A percentile compares a stretch with the other conserved stretches of the same genome.
Evolutionary conservation across 768 basidiomycete genomes (phyloP).

Genomic region (Termitomyces sp.): DNA sequence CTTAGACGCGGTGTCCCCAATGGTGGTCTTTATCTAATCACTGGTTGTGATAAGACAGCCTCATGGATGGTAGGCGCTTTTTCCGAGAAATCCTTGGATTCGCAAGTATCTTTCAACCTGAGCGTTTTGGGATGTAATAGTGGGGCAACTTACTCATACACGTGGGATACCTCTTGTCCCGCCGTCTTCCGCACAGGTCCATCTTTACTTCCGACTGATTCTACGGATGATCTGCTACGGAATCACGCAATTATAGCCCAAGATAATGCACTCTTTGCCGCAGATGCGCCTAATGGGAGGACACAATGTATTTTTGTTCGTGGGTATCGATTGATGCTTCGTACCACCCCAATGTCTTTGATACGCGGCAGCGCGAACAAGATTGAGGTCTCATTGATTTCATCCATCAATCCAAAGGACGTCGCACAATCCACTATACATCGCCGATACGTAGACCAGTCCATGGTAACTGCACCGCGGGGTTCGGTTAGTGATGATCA

Average conservation of each 20-base stretch:
- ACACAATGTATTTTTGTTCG: slow-evolving; percentile 16
- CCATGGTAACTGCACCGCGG: neutral
- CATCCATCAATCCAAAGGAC: slow-evolving; percentile 4
- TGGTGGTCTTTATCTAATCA: slow-evolving; percentile 18
- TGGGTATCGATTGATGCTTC: slow-evolving; percentile 14
- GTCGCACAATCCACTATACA: neutral
- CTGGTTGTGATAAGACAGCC: slow-evolving; percentile 17
- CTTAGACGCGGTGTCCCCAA: slow-evolving; percentile 13
- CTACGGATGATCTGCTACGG: neutral
- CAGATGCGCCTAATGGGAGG: slow-evolving; percentile 5
- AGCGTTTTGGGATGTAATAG: neutral
- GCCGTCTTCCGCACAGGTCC: slow-evolving; percentile 13
- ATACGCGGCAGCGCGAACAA: slow-evolving; percentile 2
- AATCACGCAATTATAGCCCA: slow-evolving; percentile 2
- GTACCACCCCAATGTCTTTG: slow-evolving; percentile 2
- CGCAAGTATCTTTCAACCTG: slow-evolving; percentile 8
- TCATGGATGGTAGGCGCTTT: slow-evolving; percentile 16
- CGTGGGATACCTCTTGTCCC: slow-evolving; percentile 11
- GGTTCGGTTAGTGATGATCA: neutral
- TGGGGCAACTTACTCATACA: slow-evolving; percentile 7
- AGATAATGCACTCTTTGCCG: slow-evolving; percentile 7
- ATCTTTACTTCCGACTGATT: slow-evolving; percentile 1
- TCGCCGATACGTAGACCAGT: neutral
- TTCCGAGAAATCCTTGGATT: slow-evolving; percentile 7
- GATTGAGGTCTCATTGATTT: slow-evolving; percentile 9